Evolutionary conservation across 2,329 filamentous ascomycete genomes (phyloP).

Genomic region (Septoria linicola): DNA sequence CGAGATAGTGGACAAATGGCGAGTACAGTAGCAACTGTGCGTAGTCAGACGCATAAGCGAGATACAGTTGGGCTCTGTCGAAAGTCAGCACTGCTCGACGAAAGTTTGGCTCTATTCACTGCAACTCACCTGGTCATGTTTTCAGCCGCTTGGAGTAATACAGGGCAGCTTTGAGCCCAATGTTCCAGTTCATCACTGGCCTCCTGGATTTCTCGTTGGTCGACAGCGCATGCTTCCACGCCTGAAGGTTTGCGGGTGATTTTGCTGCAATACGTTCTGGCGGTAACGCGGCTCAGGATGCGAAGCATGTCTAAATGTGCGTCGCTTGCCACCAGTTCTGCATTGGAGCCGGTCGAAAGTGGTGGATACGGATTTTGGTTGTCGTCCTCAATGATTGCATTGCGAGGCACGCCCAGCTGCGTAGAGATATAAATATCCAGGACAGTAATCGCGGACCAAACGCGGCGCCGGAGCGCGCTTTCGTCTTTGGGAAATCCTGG

Average conservation of each 20-base stretch:
- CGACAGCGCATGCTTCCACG: conserved; percentile 6
- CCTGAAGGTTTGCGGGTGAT: conserved; percentile 2
- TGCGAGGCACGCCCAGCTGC: conserved; percentile 19
- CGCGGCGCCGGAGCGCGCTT: conserved; percentile 19
- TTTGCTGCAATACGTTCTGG: conserved; percentile 5
- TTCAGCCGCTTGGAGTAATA: conserved; percentile 15
- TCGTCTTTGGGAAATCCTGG: conserved; percentile 17
- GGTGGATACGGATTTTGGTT: conserved; percentile 12
- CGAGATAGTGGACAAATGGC: conserved; percentile 24
- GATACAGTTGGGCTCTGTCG: conserved; percentile 21
- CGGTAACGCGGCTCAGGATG: conserved; percentile 15
- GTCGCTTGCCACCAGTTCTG: conserved; percentile 15
- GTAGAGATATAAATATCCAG: conserved; percentile 20
- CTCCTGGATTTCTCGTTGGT: conserved; percentile 7
- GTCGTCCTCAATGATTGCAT: background rate
- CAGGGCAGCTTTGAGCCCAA: conserved; percentile 16
- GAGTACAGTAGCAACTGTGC: conserved; percentile 22
- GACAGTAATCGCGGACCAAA: conserved; percentile 21
- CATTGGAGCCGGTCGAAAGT: conserved; percentile 12
- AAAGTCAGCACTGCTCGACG: conserved; percentile 9
- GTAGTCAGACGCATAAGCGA: conserved; percentile 20
- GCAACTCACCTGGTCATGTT: conserved; percentile 21
- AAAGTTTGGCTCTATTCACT: background rate
- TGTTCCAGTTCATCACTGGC: conserved; percentile 17
- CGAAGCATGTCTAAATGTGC: conserved; percentile 20